Evolutionary conservation across 2,329 filamentous ascomycete species (phyloP).

Genomic region (Annulohypoxylon truncatum): DNA sequence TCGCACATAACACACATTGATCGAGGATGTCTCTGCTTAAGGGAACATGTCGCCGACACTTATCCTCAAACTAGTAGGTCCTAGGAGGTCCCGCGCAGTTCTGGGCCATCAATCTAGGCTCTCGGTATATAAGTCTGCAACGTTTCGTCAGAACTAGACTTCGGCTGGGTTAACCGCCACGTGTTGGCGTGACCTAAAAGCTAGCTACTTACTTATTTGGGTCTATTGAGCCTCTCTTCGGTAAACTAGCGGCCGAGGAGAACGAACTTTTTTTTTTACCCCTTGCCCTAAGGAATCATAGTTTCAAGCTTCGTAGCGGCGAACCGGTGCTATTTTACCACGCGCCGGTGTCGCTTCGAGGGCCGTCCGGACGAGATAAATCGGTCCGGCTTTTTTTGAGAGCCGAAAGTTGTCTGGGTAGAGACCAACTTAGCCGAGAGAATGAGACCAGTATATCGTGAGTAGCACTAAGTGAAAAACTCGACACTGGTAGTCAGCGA

Average conservation of each 20-base stretch:
- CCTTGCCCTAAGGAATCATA: slow-evolving; percentile 8
- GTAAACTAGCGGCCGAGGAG: slow-evolving; percentile 26
- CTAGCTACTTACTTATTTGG: slow-evolving; percentile 29
- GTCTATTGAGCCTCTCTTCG: slow-evolving; percentile 14
- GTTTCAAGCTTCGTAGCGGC: slow-evolving; percentile 10
- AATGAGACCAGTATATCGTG: background rate
- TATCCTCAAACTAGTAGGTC: slow-evolving; percentile 32
- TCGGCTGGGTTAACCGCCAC: slow-evolving; percentile 30
- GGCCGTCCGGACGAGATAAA: background rate
- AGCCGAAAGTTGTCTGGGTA: background rate
- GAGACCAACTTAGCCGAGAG: background rate
- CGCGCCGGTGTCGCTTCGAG: slow-evolving; percentile 11
- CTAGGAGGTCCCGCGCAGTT: slow-evolving; percentile 6
- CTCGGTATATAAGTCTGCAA: slow-evolving; percentile 39
- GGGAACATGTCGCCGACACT: slow-evolving; percentile 23
- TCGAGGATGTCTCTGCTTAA: slow-evolving; percentile 4
- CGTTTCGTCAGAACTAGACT: slow-evolving; percentile 35
- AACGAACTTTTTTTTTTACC: slow-evolving; percentile 7
- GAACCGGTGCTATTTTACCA: slow-evolving; percentile 26
- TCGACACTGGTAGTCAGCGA: background rate
- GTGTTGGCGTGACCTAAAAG: slow-evolving; percentile 27
- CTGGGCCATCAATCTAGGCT: slow-evolving; percentile 24
- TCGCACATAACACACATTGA: background rate
- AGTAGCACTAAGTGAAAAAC: background rate
- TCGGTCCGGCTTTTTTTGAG: slow-evolving; percentile 13